These are phyloP conservation scores for Alopecurus myosuroides DNA, from an alignment of 176 grass and related monocot species.

Conservation along the genomic window DNA sequence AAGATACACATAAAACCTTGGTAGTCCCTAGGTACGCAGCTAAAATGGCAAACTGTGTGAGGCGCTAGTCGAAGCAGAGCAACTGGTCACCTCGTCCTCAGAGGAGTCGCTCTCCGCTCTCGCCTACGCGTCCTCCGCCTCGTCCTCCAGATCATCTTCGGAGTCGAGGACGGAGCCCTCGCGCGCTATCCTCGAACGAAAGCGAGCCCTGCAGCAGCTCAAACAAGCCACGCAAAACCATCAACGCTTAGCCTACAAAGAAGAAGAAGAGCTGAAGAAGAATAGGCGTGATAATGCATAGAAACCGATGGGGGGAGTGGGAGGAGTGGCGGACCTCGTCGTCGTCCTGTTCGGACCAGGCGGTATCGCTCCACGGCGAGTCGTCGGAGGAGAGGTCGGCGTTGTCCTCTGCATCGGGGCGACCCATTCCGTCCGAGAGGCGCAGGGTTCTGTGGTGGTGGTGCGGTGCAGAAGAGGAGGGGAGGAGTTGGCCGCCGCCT, in stretches of 20 bases:
- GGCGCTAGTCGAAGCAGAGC: not conserved
- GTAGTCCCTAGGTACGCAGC: not conserved
- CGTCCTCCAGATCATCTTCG: not conserved
- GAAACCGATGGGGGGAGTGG: not conserved
- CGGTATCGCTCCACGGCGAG: slow-evolving; percentile 37
- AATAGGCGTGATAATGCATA: not conserved
- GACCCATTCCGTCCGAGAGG: slow-evolving; percentile 16
- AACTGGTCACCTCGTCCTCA: slow-evolving; percentile 63
- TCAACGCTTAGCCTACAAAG: not conserved
- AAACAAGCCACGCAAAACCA: not conserved
- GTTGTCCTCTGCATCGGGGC: slow-evolving; percentile 4
- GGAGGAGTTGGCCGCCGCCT: not conserved
- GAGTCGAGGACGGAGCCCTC: slow-evolving; percentile 12
- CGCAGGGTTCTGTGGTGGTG: not conserved
- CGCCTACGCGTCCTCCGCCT: too few relatives aligned
- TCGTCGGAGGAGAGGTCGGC: slow-evolving; percentile 37
- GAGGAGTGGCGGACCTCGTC: slow-evolving; percentile 12
- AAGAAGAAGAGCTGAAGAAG: not conserved
- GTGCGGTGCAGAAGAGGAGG: not conserved
- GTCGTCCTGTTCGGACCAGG: slow-evolving; percentile 37
- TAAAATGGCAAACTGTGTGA: not conserved
- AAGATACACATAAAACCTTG: too few relatives aligned
- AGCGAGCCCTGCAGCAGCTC: slow-evolving; percentile 20
- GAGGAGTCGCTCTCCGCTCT: slow-evolving; percentile 92
- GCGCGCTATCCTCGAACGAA: slow-evolving; percentile 38